Base-by-base conservation (phyloP, 192 early-diverging fungal genomes). In the Coemansia sp. region DNA sequence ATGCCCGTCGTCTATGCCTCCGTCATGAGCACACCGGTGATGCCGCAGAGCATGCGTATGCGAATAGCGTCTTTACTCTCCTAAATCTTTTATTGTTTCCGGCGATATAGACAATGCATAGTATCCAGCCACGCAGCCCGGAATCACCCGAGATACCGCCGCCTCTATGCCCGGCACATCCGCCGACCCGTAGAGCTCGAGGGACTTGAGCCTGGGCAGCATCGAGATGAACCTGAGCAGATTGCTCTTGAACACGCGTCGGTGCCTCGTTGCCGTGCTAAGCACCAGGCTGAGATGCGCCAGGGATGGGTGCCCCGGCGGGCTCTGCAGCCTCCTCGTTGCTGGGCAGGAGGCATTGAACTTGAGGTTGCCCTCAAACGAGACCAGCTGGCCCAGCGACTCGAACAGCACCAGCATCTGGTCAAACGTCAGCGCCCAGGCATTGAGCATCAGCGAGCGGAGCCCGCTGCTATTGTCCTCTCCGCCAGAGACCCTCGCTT, bases 1-100 rank as follows among this genome's bases (percentile, higher is more conserved):
- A 59, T 79, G 34, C 77, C 77, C 4, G 68, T 71, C 6, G 77
- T 71, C 7, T 79, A 74, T 21, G 71, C 77, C 0, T 63, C 77
- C 0, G 42, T 71, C 28, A 34, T 62, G 26, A 56, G 50, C 26
- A 42, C 71, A 6, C 10, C 60, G 9, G 62, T 18, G 3, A 37
- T 74, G 61, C 65, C 71, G 2, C 31, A 43, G 11, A 62, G 66
- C 34, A 60, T 68, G 65, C 71, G 77, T 16, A 74, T 79, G 71
- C 64, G 72, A 16, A 79, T 79, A 9, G 62, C 65, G 9, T 67
- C 77, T 8, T 59, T 79, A 3, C 13, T 79, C 14, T 65, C 71
- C 0, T 70, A 43, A 50, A 2, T 11, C 26, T 26, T 20, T 13
- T 7, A 23, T 11, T 57, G 31, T 4, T 4, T 31, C 31, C 53